Conservation (phyloP, 768 basidiomycete genomes). For the Auriculariales sp. region DNA sequence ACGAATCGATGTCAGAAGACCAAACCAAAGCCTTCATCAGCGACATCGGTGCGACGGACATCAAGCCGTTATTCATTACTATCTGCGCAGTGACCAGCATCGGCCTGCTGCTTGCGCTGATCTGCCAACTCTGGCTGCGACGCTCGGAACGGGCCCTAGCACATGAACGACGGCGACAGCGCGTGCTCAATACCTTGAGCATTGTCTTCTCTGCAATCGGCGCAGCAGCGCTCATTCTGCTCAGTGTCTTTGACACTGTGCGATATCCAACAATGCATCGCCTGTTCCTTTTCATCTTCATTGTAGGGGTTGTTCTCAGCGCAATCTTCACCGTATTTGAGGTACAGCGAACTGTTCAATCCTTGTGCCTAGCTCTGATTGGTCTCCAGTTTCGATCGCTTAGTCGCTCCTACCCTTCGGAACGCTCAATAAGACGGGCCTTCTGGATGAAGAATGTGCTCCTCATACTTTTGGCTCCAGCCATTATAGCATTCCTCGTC, state of each 20-base stretch:
- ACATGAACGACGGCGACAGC: conserved; percentile 40
- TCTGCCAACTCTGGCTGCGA: conserved; percentile 46
- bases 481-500: conserved; percentile 49
- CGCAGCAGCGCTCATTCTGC: conserved; percentile 46
- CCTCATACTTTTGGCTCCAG: conserved; percentile 37
- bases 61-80: conserved; percentile 64
- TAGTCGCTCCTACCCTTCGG: conserved; percentile 8
- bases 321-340: conserved; percentile 67
- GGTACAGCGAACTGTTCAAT: conserved; percentile 5
- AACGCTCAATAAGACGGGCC: conserved; percentile 31
- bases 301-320: conserved; percentile 53
- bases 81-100: conserved; percentile 49
- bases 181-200: conserved; percentile 36
- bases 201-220: conserved; percentile 47
- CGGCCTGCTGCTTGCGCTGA: conserved; percentile 44
- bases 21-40: conserved; percentile 56
- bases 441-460: conserved; percentile 51
- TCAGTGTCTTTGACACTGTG: conserved; percentile 59
- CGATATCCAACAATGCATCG: conserved; percentile 37
- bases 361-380: background rate
- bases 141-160: conserved; percentile 41
- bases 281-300: conserved; percentile 57
- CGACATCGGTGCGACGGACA: conserved; percentile 52
- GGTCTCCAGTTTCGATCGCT: conserved; percentile 2
- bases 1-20: conserved; percentile 19